Conservation (phyloP, 148 eudicot species). For the Pharnaceum exiguum region DNA sequence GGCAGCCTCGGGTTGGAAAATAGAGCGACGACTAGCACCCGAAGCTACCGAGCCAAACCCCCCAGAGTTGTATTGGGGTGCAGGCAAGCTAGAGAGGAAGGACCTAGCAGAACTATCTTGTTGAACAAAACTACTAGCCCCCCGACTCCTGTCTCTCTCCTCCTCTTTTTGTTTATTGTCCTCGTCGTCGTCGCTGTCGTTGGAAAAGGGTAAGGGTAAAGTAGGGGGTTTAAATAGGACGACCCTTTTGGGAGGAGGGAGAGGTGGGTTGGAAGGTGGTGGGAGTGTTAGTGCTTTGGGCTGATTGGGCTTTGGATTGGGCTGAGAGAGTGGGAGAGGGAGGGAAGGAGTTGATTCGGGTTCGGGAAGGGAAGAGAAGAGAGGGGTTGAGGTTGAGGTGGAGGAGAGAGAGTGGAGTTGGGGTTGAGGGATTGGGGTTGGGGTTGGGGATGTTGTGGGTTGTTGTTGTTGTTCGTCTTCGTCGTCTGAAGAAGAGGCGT, state of each 20-base stretch:
- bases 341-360: constrained; percentile 34
- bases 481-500: constrained; percentile 67
- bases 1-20: constrained; percentile 33
- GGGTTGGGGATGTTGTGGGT: constrained; percentile 1
- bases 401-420: constrained; percentile 1
- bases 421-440: constrained; percentile 4
- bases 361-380: constrained; percentile 50
- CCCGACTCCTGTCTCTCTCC: constrained; percentile 10
- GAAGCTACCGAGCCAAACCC: constrained; percentile 39
- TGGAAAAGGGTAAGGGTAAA: constrained; percentile 6
- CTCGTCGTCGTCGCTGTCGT: constrained; percentile 34
- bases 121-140: too few species aligned
- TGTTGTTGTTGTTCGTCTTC: constrained; percentile 36
- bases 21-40: constrained; percentile 51
- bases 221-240: constrained; percentile 73
- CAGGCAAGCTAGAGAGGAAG: constrained; percentile 68
- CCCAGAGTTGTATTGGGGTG: constrained; percentile 53
- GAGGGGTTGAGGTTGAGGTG: constrained; percentile 18
- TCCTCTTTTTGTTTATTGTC: constrained; percentile 46
- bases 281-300: too few species aligned
- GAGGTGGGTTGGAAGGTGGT: constrained; percentile 47
- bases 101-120: constrained; percentile 44
- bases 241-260: constrained; percentile 37
- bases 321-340: constrained; percentile 19
- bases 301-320: neutral